These are phyloP conservation scores for Athelia sp. DNA, from an alignment of 1,284 basidiomycete species.

Conservation along the genomic window DNA sequence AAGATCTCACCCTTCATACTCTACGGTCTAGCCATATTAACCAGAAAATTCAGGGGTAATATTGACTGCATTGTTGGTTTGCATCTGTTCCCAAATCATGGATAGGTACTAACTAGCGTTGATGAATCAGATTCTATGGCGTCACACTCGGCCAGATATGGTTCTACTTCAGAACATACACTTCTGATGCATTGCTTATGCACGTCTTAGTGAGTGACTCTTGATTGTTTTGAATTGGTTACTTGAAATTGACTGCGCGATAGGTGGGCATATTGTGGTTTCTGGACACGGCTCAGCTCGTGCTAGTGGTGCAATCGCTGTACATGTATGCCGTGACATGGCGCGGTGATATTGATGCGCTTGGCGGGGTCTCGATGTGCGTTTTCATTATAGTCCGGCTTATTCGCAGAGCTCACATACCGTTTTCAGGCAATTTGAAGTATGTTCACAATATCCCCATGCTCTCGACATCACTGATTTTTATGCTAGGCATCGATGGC, in stretches of 20 bases:
- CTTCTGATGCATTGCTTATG: constrained; percentile 13
- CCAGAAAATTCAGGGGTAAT: background rate
- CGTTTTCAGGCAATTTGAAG: background rate
- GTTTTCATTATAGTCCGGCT: too few relatives aligned
- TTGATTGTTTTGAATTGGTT: constrained; percentile 6
- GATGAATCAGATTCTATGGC: constrained; percentile 19
- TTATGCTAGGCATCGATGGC: constrained; percentile 21
- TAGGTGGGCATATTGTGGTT: constrained; percentile 8
- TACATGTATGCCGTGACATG: constrained; percentile 27
- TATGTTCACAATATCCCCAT: background rate
- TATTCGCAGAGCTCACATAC: constrained; percentile 4
- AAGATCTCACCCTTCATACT: too few relatives aligned
- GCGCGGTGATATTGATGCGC: constrained; percentile 18
- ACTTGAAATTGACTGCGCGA: background rate
- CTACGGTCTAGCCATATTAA: background rate
- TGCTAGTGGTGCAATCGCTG: constrained; percentile 23
- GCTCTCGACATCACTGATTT: background rate
- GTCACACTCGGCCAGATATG: constrained; percentile 25
- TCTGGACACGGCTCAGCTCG: constrained; percentile 22
- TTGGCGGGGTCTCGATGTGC: constrained; percentile 20
- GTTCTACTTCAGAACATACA: constrained; percentile 24
- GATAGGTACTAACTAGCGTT: background rate
- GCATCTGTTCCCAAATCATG: background rate
- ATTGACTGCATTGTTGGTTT: background rate
- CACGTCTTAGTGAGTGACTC: background rate